Conservation (phyloP, 1,284 basidiomycete genomes). For the Coniophora puteana region DNA sequence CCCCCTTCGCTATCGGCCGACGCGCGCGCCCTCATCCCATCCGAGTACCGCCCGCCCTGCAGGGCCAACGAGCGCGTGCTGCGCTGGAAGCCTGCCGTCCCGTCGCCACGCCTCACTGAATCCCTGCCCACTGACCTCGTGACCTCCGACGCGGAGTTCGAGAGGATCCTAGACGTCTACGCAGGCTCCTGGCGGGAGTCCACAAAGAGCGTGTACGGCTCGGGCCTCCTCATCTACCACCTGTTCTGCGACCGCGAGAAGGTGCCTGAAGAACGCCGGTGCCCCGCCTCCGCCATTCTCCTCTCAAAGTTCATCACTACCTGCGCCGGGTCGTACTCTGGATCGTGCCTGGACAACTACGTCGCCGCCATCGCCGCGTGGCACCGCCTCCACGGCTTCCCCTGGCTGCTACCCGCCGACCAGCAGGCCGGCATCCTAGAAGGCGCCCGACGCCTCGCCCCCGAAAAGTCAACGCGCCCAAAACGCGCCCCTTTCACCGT, state of each 20-base stretch:
- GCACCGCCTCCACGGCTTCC: slow-evolving; percentile 30
- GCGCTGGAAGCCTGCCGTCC: slow-evolving; percentile 11
- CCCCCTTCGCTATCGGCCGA: slow-evolving; percentile 1
- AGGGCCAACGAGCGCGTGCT: slow-evolving; percentile 13
- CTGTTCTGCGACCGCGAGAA: slow-evolving; percentile 22
- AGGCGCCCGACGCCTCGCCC: slow-evolving; percentile 18
- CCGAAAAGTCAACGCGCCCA: slow-evolving; percentile 14
- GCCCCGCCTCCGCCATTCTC: slow-evolving; percentile 13
- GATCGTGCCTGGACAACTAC: slow-evolving; percentile 23
- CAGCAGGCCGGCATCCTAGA: slow-evolving; percentile 19
- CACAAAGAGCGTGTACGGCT: slow-evolving; percentile 15
- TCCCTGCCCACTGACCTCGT: background rate
- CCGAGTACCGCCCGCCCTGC: slow-evolving; percentile 19
- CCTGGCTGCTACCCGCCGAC: slow-evolving; percentile 19
- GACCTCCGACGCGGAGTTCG: slow-evolving; percentile 10
- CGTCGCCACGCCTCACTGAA: background rate
- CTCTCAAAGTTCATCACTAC: slow-evolving; percentile 15
- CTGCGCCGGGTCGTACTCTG: slow-evolving; percentile 18
- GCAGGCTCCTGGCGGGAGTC: slow-evolving; percentile 7
- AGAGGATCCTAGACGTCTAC: slow-evolving; percentile 16
- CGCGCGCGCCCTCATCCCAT: slow-evolving; percentile 10
- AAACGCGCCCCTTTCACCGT: slow-evolving; percentile 22
- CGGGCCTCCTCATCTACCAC: slow-evolving; percentile 22
- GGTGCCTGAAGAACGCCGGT: slow-evolving; percentile 18
- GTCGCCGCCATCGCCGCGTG: slow-evolving; percentile 26